Percentiles rank a stretch among this genome's conserved stretches.
Evolutionary conservation across 2,329 filamentous ascomycete species (phyloP).

Genomic region (Aspergillus pseudoglaucus): DNA sequence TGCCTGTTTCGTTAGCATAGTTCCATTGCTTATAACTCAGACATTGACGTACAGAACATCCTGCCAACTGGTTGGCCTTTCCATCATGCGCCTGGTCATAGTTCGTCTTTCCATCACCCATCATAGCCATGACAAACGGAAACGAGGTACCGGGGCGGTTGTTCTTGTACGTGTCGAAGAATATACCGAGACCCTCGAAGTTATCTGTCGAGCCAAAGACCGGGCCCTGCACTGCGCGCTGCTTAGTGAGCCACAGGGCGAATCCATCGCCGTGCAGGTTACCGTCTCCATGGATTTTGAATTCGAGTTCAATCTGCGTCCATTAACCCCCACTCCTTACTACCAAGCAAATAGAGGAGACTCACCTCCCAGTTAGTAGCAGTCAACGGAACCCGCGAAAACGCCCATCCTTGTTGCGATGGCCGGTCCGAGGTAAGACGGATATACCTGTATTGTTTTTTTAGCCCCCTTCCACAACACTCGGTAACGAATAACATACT

Average conservation of each 20-base stretch:
- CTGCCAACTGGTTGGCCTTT: conserved; percentile 85
- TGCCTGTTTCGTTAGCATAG: conserved; percentile 43
- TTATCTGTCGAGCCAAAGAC: conserved; percentile 85
- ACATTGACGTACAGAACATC: conserved; percentile 68
- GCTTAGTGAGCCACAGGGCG: conserved; percentile 96
- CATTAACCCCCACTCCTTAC: background rate
- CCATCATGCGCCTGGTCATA: conserved; percentile 96
- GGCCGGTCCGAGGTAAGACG: conserved; percentile 85
- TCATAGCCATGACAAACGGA: conserved; percentile 98
- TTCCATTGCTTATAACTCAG: background rate
- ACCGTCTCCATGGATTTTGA: conserved; percentile 83
- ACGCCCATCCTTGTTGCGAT: conserved; percentile 88
- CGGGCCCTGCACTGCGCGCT: conserved; percentile 69
- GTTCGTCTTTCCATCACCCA: conserved; percentile 77
- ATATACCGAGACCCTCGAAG: conserved; percentile 91
- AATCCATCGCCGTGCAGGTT: conserved; percentile 93
- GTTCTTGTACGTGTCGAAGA: conserved; percentile 99
- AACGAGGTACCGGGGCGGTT: conserved; percentile 93
- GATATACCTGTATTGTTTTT: conserved; percentile 62
- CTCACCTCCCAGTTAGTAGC: conserved; percentile 92
- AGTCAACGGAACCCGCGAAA: conserved; percentile 86
- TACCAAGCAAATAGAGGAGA: background rate
- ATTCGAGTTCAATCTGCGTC: conserved; percentile 77
- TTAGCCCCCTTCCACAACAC: too few species aligned
- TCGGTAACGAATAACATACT: too few species aligned